Percentiles rank a stretch among this genome's conserved stretches.
Conservation (phyloP, 1,139 yeast species). For the Kodamaea sp. region DNA sequence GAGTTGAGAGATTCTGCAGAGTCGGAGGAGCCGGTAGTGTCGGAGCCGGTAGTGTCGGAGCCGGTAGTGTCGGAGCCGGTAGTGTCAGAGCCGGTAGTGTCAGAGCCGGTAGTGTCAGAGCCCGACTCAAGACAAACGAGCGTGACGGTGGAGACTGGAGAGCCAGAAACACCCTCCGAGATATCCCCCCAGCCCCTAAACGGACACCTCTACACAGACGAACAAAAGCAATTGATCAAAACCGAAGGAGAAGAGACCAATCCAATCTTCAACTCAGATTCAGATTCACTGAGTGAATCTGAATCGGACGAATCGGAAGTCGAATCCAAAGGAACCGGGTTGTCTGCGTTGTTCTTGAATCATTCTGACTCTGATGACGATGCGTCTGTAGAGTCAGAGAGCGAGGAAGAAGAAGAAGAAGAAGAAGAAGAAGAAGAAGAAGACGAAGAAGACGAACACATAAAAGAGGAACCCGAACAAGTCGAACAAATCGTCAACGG, state of each 20-base stretch:
- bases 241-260: constrained; percentile 14
- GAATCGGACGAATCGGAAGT: background rate
- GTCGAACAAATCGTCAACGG: constrained; percentile 34
- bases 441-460: constrained; percentile 1
- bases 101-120: too few species aligned
- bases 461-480: constrained; percentile 13
- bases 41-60: too few species aligned
- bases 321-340: constrained; percentile 10
- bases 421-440: constrained; percentile 14
- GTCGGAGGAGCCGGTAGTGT: too few species aligned
- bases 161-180: too few species aligned
- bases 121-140: too few species aligned
- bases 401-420: constrained; percentile 24
- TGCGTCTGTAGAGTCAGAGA: constrained; percentile 9
- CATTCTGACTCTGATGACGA: constrained; percentile 7
- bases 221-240: constrained; percentile 31
- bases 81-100: too few species aligned
- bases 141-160: too few species aligned
- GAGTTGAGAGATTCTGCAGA: too few species aligned
- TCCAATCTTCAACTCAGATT: constrained; percentile 24
- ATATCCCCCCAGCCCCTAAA: too few species aligned
- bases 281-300: constrained; percentile 10
- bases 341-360: constrained; percentile 21
- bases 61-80: too few species aligned
- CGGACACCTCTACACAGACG: constrained; percentile 25